Conservation (phyloP, 106 monocot species). For the Amphibolis antarctica region DNA sequence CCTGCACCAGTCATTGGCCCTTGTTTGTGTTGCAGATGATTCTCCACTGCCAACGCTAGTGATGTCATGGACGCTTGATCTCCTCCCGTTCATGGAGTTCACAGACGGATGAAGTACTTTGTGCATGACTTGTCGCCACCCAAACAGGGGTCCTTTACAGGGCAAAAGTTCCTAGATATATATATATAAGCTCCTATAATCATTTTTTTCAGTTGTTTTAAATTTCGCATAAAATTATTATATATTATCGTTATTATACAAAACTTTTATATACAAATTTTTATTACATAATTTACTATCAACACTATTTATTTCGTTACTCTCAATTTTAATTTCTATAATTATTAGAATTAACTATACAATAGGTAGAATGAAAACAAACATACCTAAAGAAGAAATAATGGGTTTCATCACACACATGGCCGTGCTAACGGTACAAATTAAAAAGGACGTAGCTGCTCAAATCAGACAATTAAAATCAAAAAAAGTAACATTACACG, state of each 20-base stretch:
- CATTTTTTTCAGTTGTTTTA: slow-evolving; percentile 77
- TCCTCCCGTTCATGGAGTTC: slow-evolving; percentile 78
- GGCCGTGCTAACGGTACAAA: not conserved
- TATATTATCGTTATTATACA: too few species aligned
- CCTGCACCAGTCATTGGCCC: slow-evolving; percentile 49
- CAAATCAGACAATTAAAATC: too few species aligned
- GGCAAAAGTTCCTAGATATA: slow-evolving; percentile 76
- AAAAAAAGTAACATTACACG: too few species aligned
- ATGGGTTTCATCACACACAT: slow-evolving; percentile 22
- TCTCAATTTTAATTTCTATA: too few species aligned
- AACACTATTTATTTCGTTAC: too few species aligned
- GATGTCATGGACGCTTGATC: slow-evolving; percentile 85
- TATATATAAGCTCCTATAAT: slow-evolving; percentile 79
- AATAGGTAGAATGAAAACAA: too few species aligned
- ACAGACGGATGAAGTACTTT: slow-evolving; percentile 86
- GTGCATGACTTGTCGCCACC: slow-evolving; percentile 82
- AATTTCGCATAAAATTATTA: too few species aligned
- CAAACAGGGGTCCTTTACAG: slow-evolving; percentile 73
- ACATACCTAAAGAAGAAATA: slow-evolving; percentile 64
- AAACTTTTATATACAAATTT: too few species aligned
- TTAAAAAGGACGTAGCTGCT: too few species aligned
- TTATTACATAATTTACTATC: too few species aligned
- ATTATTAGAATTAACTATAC: too few species aligned
- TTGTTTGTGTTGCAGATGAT: slow-evolving; percentile 22
- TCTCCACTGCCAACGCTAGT: slow-evolving; percentile 45